Percentiles rank a stretch among this genome's conserved stretches.
Evolutionary conservation across 805 yeast genomes (phyloP).

Genomic region (Wickerhamiella musiphila): DNA sequence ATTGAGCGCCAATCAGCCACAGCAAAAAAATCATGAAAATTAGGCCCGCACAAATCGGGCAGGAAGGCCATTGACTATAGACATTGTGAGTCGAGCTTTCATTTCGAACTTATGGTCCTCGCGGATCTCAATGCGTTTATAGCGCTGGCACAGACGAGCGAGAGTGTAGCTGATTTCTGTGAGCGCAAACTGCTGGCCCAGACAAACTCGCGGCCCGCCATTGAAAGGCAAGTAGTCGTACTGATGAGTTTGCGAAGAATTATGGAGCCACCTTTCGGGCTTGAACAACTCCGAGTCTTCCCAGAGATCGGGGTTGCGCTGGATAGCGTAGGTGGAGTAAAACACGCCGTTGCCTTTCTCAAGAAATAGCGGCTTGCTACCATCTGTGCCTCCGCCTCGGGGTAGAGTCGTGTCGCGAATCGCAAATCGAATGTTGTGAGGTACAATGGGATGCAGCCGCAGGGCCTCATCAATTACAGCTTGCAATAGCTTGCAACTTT

Average conservation of each 20-base stretch:
- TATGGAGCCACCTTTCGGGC: constrained; percentile 31
- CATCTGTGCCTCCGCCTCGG: constrained; percentile 27
- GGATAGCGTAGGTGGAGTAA: constrained; percentile 24
- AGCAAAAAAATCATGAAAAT: too few relatives aligned
- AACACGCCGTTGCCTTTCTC: constrained; percentile 24
- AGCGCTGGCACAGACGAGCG: constrained; percentile 23
- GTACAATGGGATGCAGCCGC: constrained; percentile 32
- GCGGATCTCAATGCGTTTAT: constrained; percentile 2
- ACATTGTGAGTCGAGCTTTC: background rate
- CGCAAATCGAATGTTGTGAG: constrained; percentile 28
- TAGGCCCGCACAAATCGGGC: background rate
- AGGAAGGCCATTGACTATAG: background rate
- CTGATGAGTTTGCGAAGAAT: constrained; percentile 1
- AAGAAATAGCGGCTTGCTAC: constrained; percentile 21
- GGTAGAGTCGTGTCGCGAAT: constrained; percentile 27
- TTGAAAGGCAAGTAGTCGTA: constrained; percentile 31
- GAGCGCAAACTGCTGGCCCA: constrained; percentile 33
- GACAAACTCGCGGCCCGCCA: constrained; percentile 32
- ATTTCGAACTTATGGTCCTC: background rate
- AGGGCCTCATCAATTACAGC: constrained; percentile 29
- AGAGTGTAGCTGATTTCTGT: constrained; percentile 29
- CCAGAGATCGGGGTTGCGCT: constrained; percentile 21
- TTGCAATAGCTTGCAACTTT: constrained; percentile 28
- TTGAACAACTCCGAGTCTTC: constrained; percentile 25
- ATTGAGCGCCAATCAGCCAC: too few relatives aligned